phyloP scores from a whole-genome alignment of 1,139 yeast species.

The Scheffersomyces parashehatae region DNA sequence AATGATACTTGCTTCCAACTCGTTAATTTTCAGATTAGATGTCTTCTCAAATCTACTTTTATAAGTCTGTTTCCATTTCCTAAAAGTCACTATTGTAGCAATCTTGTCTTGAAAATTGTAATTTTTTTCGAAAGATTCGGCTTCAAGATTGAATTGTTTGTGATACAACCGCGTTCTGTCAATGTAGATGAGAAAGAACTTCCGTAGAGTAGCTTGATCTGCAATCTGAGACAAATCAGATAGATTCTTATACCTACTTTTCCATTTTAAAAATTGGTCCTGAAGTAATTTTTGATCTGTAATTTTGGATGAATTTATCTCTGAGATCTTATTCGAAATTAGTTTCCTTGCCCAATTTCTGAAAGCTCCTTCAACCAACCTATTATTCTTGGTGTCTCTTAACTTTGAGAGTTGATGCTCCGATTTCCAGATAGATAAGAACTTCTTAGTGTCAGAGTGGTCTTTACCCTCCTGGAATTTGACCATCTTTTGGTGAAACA shows the following conservation, averaged over 20 bases:
- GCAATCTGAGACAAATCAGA: slow-evolving; percentile 11
- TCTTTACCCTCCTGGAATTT: no score
- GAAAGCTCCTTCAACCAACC: no score
- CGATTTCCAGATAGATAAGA: no score
- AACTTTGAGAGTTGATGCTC: no score
- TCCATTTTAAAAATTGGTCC: slow-evolving; percentile 3
- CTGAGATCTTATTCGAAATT: slow-evolving; percentile 1
- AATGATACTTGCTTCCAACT: not conserved
- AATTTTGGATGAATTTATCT: slow-evolving; percentile 1
- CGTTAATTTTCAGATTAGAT: not conserved
- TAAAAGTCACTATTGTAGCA: not conserved
- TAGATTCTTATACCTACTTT: not conserved
- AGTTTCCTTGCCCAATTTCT: not conserved
- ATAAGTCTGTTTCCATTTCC: not conserved
- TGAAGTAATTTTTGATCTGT: not conserved
- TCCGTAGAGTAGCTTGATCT: slow-evolving; percentile 20
- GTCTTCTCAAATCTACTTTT: not conserved
- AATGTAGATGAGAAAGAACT: slow-evolving; percentile 9
- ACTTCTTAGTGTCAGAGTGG: no score
- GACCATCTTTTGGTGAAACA: no score
- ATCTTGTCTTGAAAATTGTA: not conserved
- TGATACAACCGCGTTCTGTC: no score
- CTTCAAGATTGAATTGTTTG: not conserved
- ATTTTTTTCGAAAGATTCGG: not conserved
- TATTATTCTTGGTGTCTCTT: no score